phyloP scores from a whole-genome alignment of 192 early-diverging fungal genomes.

The Coemansia sp. region DNA sequence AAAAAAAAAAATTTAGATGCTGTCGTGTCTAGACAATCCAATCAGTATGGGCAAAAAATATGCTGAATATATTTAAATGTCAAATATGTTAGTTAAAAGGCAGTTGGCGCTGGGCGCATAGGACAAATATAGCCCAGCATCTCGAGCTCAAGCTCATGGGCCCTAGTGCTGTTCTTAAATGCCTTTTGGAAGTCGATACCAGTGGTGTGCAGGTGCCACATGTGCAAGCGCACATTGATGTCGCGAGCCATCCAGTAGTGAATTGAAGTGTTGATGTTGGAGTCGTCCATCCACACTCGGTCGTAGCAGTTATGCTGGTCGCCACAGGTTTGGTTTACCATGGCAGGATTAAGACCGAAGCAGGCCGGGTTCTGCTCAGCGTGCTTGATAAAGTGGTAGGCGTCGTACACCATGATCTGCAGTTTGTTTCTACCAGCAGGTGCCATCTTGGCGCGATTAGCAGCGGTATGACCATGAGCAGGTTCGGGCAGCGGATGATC shows the following conservation, averaged over 20 bases:
- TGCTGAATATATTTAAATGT: not conserved
- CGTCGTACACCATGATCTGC: slow-evolving; percentile 55
- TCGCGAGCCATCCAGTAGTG: slow-evolving; percentile 59
- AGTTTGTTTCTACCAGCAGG: slow-evolving; percentile 18
- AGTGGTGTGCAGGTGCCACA: slow-evolving; percentile 52
- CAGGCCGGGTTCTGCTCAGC: slow-evolving; percentile 39
- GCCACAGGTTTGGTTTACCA: slow-evolving; percentile 41
- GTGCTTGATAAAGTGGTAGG: slow-evolving; percentile 56
- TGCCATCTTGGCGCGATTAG: not conserved
- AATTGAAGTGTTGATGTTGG: slow-evolving; percentile 41
- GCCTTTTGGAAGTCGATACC: slow-evolving; percentile 12
- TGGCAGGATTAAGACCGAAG: slow-evolving; percentile 34
- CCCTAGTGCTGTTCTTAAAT: slow-evolving; percentile 44
- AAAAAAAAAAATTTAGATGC: not conserved
- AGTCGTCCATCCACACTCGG: slow-evolving; percentile 55
- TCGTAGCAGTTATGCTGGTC: slow-evolving; percentile 47
- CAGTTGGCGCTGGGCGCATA: slow-evolving; percentile 38
- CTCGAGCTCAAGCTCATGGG: slow-evolving; percentile 43
- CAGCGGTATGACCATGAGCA: not conserved
- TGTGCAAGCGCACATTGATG: slow-evolving; percentile 39
- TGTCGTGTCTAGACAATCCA: not conserved
- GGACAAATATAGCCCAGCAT: slow-evolving; percentile 55
- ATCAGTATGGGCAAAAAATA: not conserved
- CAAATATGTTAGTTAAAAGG: slow-evolving; percentile 20
- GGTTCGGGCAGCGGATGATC: slow-evolving; percentile 6